Conservation (phyloP, 164 flowering plant genomes). For the Umbellularia californica region DNA sequence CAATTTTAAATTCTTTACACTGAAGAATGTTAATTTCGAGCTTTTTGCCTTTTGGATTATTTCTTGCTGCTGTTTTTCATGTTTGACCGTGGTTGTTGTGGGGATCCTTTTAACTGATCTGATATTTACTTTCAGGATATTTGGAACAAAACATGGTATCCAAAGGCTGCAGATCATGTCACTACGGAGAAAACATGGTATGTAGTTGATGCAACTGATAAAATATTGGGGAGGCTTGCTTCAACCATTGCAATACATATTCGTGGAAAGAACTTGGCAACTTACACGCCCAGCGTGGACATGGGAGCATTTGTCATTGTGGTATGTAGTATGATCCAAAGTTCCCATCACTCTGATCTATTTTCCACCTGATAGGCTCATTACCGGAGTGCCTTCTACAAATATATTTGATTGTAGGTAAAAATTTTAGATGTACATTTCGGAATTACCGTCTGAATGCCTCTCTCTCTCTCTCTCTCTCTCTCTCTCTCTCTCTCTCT, state of each 20-base stretch:
- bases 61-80: neutral
- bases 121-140: slow-evolving; percentile 55
- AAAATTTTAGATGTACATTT: neutral
- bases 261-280: slow-evolving; percentile 84
- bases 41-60: neutral
- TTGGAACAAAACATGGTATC: slow-evolving; percentile 97
- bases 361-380: neutral
- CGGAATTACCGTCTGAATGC: neutral
- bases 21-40: neutral
- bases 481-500: no score
- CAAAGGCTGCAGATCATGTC: slow-evolving; percentile 83
- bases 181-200: slow-evolving; percentile 84
- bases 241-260: slow-evolving; percentile 83
- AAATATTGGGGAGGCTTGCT: slow-evolving; percentile 87
- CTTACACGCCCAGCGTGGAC: slow-evolving; percentile 96
- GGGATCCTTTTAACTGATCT: neutral
- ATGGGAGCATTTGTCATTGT: slow-evolving; percentile 98
- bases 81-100: neutral
- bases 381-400: neutral
- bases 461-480: no score
- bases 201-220: slow-evolving; percentile 93
- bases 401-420: neutral
- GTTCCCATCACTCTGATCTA: neutral
- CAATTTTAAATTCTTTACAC: neutral
- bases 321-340: slow-evolving; percentile 44